Evolutionary conservation across 1,284 basidiomycete genomes (phyloP).

Genomic region (Fomes fomentarius): DNA sequence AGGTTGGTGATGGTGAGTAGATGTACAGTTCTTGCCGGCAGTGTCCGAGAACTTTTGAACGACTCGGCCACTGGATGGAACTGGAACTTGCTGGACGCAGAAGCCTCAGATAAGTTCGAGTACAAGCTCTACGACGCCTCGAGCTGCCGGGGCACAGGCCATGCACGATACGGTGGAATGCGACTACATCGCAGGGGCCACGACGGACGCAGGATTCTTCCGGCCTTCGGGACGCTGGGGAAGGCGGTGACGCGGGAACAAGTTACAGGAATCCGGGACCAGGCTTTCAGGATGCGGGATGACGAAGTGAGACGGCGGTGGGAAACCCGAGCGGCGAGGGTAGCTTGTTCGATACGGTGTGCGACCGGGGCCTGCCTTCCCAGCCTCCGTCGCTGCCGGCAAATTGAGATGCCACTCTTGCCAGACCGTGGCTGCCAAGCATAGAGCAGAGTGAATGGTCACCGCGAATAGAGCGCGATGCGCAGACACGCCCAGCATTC

Average conservation of each 20-base stretch:
- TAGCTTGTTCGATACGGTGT: conserved; percentile 5
- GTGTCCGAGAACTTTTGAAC: not conserved
- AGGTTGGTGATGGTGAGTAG: not conserved
- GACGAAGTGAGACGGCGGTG: conserved; percentile 10
- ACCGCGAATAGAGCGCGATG: not conserved
- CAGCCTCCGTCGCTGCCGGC: conserved; percentile 9
- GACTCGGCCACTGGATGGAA: not conserved
- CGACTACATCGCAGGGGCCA: not conserved
- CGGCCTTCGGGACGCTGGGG: conserved; percentile 9
- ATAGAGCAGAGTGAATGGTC: not conserved
- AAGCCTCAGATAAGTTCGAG: no score
- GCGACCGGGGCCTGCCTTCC: not conserved
- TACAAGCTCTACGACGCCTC: not conserved
- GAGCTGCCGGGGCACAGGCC: not conserved
- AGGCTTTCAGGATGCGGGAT: not conserved
- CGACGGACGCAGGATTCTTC: not conserved
- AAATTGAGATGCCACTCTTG: not conserved
- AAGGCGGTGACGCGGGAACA: conserved; percentile 6
- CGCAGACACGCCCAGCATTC: not conserved
- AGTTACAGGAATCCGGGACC: not conserved
- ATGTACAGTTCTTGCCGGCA: not conserved
- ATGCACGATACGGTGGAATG: not conserved
- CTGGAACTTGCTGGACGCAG: no score
- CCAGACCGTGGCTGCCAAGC: not conserved
- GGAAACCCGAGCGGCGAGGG: conserved; percentile 4